Percentiles rank a stretch among this genome's conserved stretches.
Evolutionary conservation across 768 basidiomycete species (phyloP).

Genomic region (Tricholoma matsutake): DNA sequence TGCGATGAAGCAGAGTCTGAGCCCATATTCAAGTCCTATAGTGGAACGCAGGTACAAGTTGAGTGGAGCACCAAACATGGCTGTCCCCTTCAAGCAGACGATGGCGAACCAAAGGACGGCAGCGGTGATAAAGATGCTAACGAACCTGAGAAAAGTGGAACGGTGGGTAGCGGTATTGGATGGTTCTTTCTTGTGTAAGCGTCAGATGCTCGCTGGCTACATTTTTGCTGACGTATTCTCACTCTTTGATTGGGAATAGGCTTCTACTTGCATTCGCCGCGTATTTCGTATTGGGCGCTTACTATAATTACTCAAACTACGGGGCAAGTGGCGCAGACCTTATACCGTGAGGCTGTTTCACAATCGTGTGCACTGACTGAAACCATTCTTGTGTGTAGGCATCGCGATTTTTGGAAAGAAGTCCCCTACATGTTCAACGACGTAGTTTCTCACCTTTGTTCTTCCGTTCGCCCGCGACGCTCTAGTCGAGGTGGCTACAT

Average conservation of each 20-base stretch:
- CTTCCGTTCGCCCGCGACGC: slow-evolving; percentile 64
- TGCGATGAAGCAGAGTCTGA: slow-evolving; percentile 47
- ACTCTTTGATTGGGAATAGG: slow-evolving; percentile 29
- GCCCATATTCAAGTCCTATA: slow-evolving; percentile 59
- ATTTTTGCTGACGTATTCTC: neutral
- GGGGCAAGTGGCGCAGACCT: slow-evolving; percentile 81
- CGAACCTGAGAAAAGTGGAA: slow-evolving; percentile 26
- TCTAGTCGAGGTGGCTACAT: slow-evolving; percentile 69
- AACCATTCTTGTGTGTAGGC: slow-evolving; percentile 42
- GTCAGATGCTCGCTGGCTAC: neutral
- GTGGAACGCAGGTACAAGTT: slow-evolving; percentile 48
- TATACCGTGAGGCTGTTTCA: slow-evolving; percentile 63
- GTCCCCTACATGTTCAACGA: slow-evolving; percentile 84
- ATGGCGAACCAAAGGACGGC: slow-evolving; percentile 42
- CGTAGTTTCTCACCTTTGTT: slow-evolving; percentile 74
- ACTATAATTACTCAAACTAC: slow-evolving; percentile 86
- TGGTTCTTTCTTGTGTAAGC: slow-evolving; percentile 87
- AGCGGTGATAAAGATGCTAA: slow-evolving; percentile 20
- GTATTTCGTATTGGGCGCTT: slow-evolving; percentile 79
- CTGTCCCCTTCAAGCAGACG: slow-evolving; percentile 41
- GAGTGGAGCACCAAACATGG: slow-evolving; percentile 64
- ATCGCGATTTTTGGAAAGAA: slow-evolving; percentile 89
- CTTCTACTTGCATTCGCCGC: slow-evolving; percentile 59
- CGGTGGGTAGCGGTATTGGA: slow-evolving; percentile 72
- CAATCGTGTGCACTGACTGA: slow-evolving; percentile 8